Conservation (phyloP, 2,329 filamentous ascomycete species). For the Trichoderma atrobrunneum region DNA sequence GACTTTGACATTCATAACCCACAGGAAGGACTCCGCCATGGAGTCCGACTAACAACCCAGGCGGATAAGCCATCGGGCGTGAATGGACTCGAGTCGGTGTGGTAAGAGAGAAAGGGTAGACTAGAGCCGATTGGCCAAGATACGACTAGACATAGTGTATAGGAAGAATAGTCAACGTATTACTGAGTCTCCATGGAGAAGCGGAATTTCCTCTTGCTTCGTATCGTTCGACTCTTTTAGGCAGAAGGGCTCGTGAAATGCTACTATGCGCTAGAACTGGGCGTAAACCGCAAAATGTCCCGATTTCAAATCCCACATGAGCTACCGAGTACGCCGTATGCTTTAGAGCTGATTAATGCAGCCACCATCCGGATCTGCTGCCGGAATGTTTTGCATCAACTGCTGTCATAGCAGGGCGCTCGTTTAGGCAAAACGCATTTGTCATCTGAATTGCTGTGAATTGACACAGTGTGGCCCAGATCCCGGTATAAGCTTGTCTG, state of each 20-base stretch:
- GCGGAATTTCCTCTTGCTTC: background rate
- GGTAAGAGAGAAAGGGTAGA: background rate
- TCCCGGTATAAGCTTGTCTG: background rate
- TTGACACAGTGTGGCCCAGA: background rate
- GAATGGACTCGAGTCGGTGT: slow-evolving; percentile 7
- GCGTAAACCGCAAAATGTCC: background rate
- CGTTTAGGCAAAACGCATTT: background rate
- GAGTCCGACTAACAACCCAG: slow-evolving; percentile 11
- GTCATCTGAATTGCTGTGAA: background rate
- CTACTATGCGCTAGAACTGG: background rate
- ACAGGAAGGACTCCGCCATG: slow-evolving; percentile 12
- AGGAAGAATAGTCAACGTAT: background rate
- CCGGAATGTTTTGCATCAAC: background rate
- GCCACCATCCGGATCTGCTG: background rate
- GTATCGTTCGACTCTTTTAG: background rate
- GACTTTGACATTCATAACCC: slow-evolving; percentile 11
- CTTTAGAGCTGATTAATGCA: background rate
- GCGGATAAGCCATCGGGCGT: slow-evolving; percentile 12
- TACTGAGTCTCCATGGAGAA: background rate
- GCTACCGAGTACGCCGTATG: background rate
- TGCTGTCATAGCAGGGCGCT: background rate
- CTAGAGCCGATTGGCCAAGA: background rate
- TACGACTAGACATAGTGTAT: background rate
- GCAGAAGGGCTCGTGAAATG: background rate
- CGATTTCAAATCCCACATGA: slow-evolving; percentile 1